Base-by-base conservation (phyloP, 805 yeast species). In the Candida adriatica region DNA sequence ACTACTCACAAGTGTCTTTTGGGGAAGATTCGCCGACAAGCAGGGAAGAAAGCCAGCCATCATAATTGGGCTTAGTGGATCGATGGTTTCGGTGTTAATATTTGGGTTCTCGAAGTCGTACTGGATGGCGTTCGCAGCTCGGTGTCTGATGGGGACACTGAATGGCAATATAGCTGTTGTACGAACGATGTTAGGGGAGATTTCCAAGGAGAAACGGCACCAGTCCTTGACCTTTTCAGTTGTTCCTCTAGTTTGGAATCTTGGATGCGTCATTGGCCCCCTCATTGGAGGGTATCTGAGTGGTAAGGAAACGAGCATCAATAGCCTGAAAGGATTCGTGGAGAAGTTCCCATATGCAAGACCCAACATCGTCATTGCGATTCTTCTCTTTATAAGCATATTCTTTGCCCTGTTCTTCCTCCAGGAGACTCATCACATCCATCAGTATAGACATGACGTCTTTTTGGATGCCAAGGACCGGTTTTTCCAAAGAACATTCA, bases 141-240 rank as follows among this genome's bases (percentile, higher is more conserved):
- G 83, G 44, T 58, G 67, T 15, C 38, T 66, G 26, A 67, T 71
- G 57, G 85, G 85, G 0, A 53, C 68, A 3, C 53, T 76, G 25
- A 76, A 76, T 46, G 84, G 83, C 6, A 77, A 77, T 47, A 70
- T 74, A 7, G 75, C 78, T 1, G 81, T 77, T n/a, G 46, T 77
- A 17, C 56, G 84, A 49, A 77, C 84, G 0, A 55, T 66, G 29
- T 60, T 77, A 27, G 84, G 82, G 3, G 85, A 77, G 46, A 52
- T 73, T 11, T 77, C 79, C 4, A 56, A 54, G 2, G 70, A 75
- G 34, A 59, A 72, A 31, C 58, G 61, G 19, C 82, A 76, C 46
- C 81, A 76, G 49, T 77, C 79, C 7, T 33, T 74, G 6, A 82
- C 82, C 1, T 75, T 77, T 43, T 64, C 76, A 24, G 68, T 73